Base-by-base conservation (phyloP, 345 rosid genomes). In the Psidium friedrichsthalianum region DNA sequence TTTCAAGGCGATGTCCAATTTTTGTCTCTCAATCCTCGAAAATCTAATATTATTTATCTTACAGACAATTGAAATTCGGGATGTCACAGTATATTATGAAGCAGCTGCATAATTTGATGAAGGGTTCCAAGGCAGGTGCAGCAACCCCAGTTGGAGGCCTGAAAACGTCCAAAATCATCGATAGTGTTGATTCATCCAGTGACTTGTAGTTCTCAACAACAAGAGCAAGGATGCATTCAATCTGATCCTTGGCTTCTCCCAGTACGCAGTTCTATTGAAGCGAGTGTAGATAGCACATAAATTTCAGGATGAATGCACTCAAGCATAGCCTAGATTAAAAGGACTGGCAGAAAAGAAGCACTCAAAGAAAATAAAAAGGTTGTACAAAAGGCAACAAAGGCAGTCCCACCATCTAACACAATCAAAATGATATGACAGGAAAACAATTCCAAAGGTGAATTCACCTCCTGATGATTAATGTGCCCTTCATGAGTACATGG, bases 391-490 rank as follows among this genome's bases (percentile, higher is more conserved):
- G 80, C 55, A 20, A 74, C 57, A 74, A 24, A 61, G 32, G 81
- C 47, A 52, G 58, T 51, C 83, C 36, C 56, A 53, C 56, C 42
- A 51, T 11, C 24, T 53, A 82, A 82, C 56, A 27, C 27, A 82
- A 82, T 55, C 11, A 47, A 74, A n/a, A 24, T 64, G 32, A 16
- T 64, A 21, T 44, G 15, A 84, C 14, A 0, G 21, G 40, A 25
- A 83, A 69, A 44, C 82, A 40, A 57, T 36, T 55, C 51, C 18
- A 84, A 78, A 25, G 49, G 51, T 20, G 16, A 82, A 54, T 36
- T 25, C 89, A 95, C 99, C 99, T 95, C 99, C 90, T 96, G 99
- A 90, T 96, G 99, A 90, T 97, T 88, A 97, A 90, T 82, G 92
- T 91, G 88, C 90, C 91, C 85, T 95, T 96, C 98, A 95, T 93